Evolutionary conservation across 345 rosid genomes (phyloP).

Genomic region (Raphanus sativus): DNA sequence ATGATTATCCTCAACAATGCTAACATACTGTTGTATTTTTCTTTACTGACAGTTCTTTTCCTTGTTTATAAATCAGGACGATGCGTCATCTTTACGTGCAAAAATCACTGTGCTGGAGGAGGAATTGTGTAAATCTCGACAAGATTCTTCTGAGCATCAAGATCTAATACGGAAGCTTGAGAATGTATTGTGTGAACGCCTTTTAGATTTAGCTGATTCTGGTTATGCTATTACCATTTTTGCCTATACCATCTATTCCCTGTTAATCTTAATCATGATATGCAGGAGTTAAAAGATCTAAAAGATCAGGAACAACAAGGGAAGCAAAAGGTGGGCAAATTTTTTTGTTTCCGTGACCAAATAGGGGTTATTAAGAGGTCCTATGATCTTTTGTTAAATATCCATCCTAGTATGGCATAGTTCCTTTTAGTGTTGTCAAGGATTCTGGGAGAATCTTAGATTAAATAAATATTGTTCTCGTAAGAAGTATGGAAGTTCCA

Average conservation of each 20-base stretch:
- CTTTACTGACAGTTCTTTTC: slow-evolving; percentile 24
- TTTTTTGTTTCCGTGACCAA: not conserved
- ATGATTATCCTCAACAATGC: slow-evolving; percentile 7
- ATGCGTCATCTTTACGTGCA: slow-evolving; percentile 57
- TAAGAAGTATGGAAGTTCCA: slow-evolving; percentile 4
- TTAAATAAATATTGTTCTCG: not conserved
- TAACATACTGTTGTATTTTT: slow-evolving; percentile 4
- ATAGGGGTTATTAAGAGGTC: not conserved
- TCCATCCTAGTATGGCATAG: slow-evolving; percentile 7
- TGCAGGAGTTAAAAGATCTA: slow-evolving; percentile 83
- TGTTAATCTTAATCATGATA: slow-evolving; percentile 22
- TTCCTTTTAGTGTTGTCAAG: slow-evolving; percentile 9
- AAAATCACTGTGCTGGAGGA: slow-evolving; percentile 80
- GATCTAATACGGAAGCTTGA: slow-evolving; percentile 60
- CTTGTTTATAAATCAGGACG: slow-evolving; percentile 56
- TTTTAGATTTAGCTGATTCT: slow-evolving; percentile 5
- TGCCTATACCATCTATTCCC: not conserved
- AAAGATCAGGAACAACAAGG: slow-evolving; percentile 82
- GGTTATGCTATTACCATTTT: slow-evolving; percentile 11
- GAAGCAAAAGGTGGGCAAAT: slow-evolving; percentile 74
- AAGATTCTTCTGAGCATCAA: slow-evolving; percentile 62
- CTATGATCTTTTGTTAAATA: not conserved
- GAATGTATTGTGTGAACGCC: slow-evolving; percentile 52
- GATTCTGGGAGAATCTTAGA: slow-evolving; percentile 18
- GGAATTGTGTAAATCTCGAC: slow-evolving; percentile 71